phyloP scores from a whole-genome alignment of 176 grass and related monocot species.

The Echinochloa phyllopogon region DNA sequence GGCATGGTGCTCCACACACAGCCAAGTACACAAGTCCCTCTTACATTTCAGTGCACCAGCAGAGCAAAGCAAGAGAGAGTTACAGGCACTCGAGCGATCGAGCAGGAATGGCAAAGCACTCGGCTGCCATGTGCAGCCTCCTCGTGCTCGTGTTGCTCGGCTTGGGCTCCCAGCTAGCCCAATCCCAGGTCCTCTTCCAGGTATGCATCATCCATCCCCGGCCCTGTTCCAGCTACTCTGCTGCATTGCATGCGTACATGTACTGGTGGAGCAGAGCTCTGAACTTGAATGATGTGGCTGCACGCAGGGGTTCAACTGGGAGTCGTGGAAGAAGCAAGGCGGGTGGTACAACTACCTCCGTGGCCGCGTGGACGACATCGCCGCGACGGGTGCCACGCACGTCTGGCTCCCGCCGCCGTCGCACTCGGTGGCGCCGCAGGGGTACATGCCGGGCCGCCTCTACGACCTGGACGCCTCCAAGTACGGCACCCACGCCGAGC shows the following conservation, averaged over 20 bases:
- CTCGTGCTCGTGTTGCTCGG: slow-evolving; percentile 34
- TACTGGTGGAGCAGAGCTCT: background rate
- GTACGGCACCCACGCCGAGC: slow-evolving; percentile 65
- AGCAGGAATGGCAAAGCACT: slow-evolving; percentile 26
- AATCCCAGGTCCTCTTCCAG: slow-evolving; percentile 51
- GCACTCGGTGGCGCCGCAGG: slow-evolving; percentile 77
- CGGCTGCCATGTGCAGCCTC: slow-evolving; percentile 18
- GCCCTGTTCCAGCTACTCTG: no score
- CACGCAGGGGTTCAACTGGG: slow-evolving; percentile 82
- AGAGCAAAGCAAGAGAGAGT: background rate
- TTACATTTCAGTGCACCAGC: background rate
- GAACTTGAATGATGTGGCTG: background rate
- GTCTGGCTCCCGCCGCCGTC: slow-evolving; percentile 87
- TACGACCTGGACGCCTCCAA: slow-evolving; percentile 83
- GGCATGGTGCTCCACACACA: slow-evolving; percentile 34
- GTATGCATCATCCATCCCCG: background rate
- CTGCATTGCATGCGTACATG: no score
- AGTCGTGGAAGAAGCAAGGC: slow-evolving; percentile 81
- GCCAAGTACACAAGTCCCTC: background rate
- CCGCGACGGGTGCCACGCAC: slow-evolving; percentile 62
- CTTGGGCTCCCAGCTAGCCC: slow-evolving; percentile 38
- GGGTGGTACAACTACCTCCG: slow-evolving; percentile 75
- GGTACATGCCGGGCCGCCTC: slow-evolving; percentile 82
- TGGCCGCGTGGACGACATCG: slow-evolving; percentile 55
- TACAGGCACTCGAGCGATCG: background rate